Evolutionary conservation across 805 yeast species (phyloP), one percentile per base, ranked within the genome.

Genomic region (Starmerella stigmatis): DNA sequence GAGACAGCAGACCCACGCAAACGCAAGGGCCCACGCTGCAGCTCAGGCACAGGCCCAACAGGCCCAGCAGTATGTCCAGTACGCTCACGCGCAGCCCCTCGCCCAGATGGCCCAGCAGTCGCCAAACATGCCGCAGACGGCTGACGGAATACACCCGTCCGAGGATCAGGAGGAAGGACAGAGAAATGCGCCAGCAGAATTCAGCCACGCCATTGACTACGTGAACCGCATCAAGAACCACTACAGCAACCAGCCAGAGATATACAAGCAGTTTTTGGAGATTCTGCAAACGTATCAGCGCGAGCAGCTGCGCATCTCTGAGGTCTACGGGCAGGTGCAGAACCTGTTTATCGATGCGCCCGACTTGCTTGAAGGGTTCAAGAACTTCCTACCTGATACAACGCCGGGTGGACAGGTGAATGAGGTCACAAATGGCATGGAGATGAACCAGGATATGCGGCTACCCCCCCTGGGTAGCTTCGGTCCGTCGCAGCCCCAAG

Each of bases 181-280:
- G 7, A 29, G 25, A 21, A 36, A 36, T 25, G 40, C 40, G 7
- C 96, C 94, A 39, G 89, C 86, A 15, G 97, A 92, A 66, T 89
- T 92, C 69, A 88, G 89, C 62, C 96, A 92, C 62, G 98, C 98
- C 16, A 92, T 92, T 52, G 81, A 81, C 55, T 92, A 92, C 59
- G 99, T 92, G 49, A 92, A 92, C 68, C 86, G 88, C 65, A 92
- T 92, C 60, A 94, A 94, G 63, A 88, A 86, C 45, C 75, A 97
- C 51, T 92, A 86, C 63, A 82, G 94, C 17, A 75, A 79, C 58
- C 94, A 88, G 63, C 98, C 98, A 0, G 96, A 89, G 58, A 86
- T 88, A 47, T 92, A 92, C 69, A 92, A 92, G 65, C 86, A 80
- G 56, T 92, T 92, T 56, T 69, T 94, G 64, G 98, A 92, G 62